A percentile compares a stretch with the other conserved stretches of the same genome.
phyloP scores from a whole-genome alignment of 805 yeast genomes.

The Tetrapisispora pingtungensis region DNA sequence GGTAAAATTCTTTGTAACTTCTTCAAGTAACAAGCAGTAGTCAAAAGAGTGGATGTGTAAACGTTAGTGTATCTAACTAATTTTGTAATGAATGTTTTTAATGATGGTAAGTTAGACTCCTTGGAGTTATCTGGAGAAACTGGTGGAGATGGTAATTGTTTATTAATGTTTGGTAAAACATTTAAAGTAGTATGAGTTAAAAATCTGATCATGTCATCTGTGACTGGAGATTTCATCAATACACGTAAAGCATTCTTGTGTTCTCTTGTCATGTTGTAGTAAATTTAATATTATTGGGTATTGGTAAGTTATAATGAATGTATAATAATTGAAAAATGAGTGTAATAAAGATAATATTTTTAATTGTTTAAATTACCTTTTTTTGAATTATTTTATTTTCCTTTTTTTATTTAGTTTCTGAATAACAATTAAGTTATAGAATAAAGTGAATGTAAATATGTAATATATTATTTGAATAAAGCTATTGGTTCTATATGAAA shows the following conservation, averaged over 20 bases:
- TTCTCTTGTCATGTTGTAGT: constrained; percentile 12
- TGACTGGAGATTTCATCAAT: constrained; percentile 54
- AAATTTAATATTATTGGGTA: too few relatives aligned
- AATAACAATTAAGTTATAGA: too few relatives aligned
- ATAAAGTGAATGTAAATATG: neutral
- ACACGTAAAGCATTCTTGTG: constrained; percentile 47
- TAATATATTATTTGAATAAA: neutral
- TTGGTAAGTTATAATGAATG: neutral
- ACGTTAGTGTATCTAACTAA: constrained; percentile 68
- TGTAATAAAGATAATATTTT: too few relatives aligned
- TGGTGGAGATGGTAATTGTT: constrained; percentile 28
- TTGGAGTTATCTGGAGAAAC: constrained; percentile 17
- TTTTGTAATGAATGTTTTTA: constrained; percentile 63
- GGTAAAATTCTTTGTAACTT: constrained; percentile 54
- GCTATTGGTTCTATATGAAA: too few relatives aligned
- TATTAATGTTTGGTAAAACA: constrained; percentile 44
- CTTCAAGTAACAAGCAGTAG: constrained; percentile 60
- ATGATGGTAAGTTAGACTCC: constrained; percentile 39
- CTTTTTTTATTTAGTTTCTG: too few relatives aligned
- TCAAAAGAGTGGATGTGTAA: constrained; percentile 68
- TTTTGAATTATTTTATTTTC: neutral
- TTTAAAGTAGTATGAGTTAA: constrained; percentile 56
- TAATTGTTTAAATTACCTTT: neutral
- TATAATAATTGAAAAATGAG: neutral
- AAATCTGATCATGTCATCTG: constrained; percentile 65